Base-by-base conservation (phyloP, 2,329 filamentous ascomycete genomes). In the Cordyceps javanica region DNA sequence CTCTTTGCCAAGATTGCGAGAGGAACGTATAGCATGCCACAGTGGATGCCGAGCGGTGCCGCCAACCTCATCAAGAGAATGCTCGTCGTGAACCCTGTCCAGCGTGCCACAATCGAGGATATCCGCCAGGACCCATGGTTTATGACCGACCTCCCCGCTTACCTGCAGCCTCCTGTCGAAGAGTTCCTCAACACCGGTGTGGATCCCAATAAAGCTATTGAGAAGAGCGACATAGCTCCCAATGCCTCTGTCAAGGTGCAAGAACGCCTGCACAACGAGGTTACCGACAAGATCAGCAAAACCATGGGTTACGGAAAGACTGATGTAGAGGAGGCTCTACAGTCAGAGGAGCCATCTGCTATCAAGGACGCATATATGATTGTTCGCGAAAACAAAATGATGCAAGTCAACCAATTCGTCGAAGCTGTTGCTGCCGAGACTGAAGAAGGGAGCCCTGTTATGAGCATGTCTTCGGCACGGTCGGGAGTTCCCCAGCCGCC, bases 361-460 rank as follows among this genome's bases (percentile, higher is more conserved):
- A 97, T 99, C 78, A 99, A 99, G 75, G 94, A 99, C 73, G 94
- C 94, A 1, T 99, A 97, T 75, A 87, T 97, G 74, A 99, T 99
- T 70, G 91, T 99, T 26, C 86, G 93, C 55, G 94, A 99, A 73
- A 97, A 97, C 70, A 94, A 97, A 72, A 83, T 97, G 70, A 97
- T 97, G 92, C 89, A 92, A 71, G 87, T 87, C 57, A 96, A 91
- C 70, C 91, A 73, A 61, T 66, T 68, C 55, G 66, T 67, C 46
- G 71, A 74, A 41, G 66, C 67, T 30, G 57, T 73, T 53, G 63
- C 65, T 9, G 64, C 68, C 23, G 72, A 75, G 53, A 61, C 65
- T 4, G 73, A 76, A 42, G 73, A 67, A 34, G 69, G 72, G 28
- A 82, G 81, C 64, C 78, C 78, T 8, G 76, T 82, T 57, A 71